Percentiles rank a stretch among this genome's conserved stretches.
Evolutionary conservation across 1,139 yeast species (phyloP).

Genomic region (Saccharomycopsis crataegensis): DNA sequence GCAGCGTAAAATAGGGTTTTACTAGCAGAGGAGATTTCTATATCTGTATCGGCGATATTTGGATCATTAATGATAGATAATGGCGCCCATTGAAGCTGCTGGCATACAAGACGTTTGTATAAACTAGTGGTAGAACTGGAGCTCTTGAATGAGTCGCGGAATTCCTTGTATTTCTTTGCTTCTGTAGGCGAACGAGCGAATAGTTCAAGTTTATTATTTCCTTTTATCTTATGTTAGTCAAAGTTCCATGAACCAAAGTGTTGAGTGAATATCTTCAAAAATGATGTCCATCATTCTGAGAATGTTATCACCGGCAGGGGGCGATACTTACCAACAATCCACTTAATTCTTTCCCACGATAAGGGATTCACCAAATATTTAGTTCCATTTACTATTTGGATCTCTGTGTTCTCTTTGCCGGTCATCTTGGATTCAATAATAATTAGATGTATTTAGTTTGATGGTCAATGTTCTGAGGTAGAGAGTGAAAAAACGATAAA

Average conservation of each 20-base stretch:
- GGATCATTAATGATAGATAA: conserved; percentile 1
- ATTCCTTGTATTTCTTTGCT: conserved; percentile 6
- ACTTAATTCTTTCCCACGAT: conserved; percentile 8
- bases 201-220: conserved; percentile 7
- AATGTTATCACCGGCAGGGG: too few relatives aligned
- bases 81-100: conserved; percentile 17
- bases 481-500: too few relatives aligned
- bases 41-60: conserved; percentile 3
- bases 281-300: too few relatives aligned
- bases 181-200: conserved; percentile 12
- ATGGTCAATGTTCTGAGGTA: too few relatives aligned
- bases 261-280: too few relatives aligned
- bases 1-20: conserved; percentile 19
- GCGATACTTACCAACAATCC: conserved; percentile 2
- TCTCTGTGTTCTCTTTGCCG: not conserved
- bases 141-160: not conserved
- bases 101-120: conserved; percentile 16
- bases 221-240: not conserved
- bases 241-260: too few relatives aligned
- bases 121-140: not conserved
- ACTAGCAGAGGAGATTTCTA: not conserved
- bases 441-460: too few relatives aligned
- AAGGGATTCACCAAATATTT: conserved; percentile 7
- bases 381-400: conserved; percentile 4
- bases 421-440: not conserved